Conservation (phyloP, 305 asterid species). For the Caryopteris hybrid region DNA sequence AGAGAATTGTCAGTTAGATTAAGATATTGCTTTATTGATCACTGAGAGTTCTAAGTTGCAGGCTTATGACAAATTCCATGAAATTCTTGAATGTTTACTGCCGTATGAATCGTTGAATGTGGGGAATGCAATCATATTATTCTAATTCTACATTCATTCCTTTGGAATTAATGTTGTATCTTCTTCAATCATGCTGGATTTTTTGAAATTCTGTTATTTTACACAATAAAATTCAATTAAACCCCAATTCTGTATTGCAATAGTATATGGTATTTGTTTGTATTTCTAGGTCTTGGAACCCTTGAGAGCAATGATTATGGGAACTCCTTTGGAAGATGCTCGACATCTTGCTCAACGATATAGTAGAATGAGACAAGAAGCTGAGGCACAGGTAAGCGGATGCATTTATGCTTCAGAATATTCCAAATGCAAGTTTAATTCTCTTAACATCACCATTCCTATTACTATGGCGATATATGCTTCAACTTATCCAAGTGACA, state of each 20-base stretch:
- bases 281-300: constrained; percentile 81
- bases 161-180: background rate
- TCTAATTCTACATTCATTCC: background rate
- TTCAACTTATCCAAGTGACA: constrained; percentile 10
- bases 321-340: constrained; percentile 96
- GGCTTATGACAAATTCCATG: constrained; percentile 6
- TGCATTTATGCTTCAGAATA: background rate
- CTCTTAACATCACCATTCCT: constrained; percentile 7
- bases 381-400: constrained; percentile 79
- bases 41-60: background rate
- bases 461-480: constrained; percentile 9
- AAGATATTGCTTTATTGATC: background rate
- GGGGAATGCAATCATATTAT: background rate
- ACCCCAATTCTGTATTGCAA: background rate
- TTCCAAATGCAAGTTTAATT: background rate
- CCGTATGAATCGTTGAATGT: background rate
- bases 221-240: background rate
- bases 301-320: constrained; percentile 74
- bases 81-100: background rate
- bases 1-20: background rate
- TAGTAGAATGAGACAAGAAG: constrained; percentile 97
- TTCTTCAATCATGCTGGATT: constrained; percentile 1
- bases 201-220: background rate
- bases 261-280: background rate
- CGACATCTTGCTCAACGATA: constrained; percentile 98